Conservation (phyloP, 306 rosid genomes). For the Castanea sativa region DNA sequence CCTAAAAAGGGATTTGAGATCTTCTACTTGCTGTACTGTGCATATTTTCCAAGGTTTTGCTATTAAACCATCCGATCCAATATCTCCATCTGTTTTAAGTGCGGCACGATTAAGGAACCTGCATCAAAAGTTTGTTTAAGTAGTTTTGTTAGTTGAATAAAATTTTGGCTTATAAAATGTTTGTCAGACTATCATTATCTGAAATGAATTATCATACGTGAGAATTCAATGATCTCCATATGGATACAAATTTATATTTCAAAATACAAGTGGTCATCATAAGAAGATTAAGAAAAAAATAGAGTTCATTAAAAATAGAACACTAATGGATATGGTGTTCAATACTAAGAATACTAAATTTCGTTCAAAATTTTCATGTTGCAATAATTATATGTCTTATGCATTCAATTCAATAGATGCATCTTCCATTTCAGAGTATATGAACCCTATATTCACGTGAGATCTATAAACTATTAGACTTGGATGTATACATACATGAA, state of each 20-base stretch:
- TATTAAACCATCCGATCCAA: conserved; percentile 31
- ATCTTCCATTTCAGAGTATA: no score
- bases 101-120: conserved; percentile 57
- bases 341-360: no score
- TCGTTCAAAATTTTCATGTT: no score
- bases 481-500: no score
- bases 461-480: no score
- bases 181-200: not conserved
- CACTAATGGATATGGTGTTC: no score
- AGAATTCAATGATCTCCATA: not conserved
- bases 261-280: not conserved
- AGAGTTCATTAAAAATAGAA: no score
- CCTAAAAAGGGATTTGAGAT: conserved; percentile 40
- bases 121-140: not conserved
- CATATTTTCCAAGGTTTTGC: conserved; percentile 56
- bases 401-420: no score
- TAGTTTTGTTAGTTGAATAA: not conserved
- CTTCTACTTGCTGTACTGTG: conserved; percentile 57
- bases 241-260: not conserved
- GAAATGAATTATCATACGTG: not conserved
- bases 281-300: not conserved
- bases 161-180: no score
- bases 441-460: no score
- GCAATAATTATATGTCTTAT: no score
- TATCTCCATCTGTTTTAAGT: conserved; percentile 42